Evolutionary conservation across 2,329 filamentous ascomycete genomes (phyloP).

Genomic region (Fusarium nanum): DNA sequence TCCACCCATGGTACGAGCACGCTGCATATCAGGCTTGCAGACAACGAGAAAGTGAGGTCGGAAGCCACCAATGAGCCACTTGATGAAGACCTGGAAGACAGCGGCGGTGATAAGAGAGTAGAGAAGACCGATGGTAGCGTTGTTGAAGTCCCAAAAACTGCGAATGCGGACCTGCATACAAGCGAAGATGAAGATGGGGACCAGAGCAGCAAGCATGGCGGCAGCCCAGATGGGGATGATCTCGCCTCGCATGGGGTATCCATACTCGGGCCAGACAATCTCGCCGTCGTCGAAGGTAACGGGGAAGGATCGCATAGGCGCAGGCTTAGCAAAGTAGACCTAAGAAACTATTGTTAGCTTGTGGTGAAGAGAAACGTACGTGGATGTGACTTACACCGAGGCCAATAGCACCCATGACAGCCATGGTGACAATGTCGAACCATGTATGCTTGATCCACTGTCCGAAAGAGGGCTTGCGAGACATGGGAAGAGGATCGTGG

Average conservation of each 20-base stretch:
- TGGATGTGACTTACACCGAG: slow-evolving; percentile 65
- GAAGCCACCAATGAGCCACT: slow-evolving; percentile 78
- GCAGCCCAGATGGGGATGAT: slow-evolving; percentile 78
- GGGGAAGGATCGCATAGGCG: slow-evolving; percentile 76
- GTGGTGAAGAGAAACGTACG: no score
- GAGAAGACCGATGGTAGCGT: slow-evolving; percentile 74
- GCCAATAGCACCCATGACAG: slow-evolving; percentile 71
- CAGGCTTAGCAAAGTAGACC: slow-evolving; percentile 73
- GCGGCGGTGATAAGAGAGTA: slow-evolving; percentile 77
- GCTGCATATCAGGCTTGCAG: slow-evolving; percentile 66
- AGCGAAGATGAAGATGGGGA: slow-evolving; percentile 74
- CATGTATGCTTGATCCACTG: slow-evolving; percentile 77
- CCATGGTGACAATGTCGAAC: slow-evolving; percentile 76
- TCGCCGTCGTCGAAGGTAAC: slow-evolving; percentile 74
- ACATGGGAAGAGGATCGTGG: slow-evolving; percentile 53
- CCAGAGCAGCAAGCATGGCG: slow-evolving; percentile 71
- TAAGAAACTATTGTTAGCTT: slow-evolving; percentile 41
- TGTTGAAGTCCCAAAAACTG: slow-evolving; percentile 78
- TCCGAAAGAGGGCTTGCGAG: slow-evolving; percentile 68
- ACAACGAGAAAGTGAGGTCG: slow-evolving; percentile 79
- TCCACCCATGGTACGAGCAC: slow-evolving; percentile 40
- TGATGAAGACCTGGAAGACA: slow-evolving; percentile 82
- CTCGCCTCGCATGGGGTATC: slow-evolving; percentile 76
- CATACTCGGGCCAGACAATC: slow-evolving; percentile 76
- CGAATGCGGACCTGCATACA: slow-evolving; percentile 75